Evolutionary conservation across 306 rosid genomes (phyloP).

Genomic region (Pyrus communis): DNA sequence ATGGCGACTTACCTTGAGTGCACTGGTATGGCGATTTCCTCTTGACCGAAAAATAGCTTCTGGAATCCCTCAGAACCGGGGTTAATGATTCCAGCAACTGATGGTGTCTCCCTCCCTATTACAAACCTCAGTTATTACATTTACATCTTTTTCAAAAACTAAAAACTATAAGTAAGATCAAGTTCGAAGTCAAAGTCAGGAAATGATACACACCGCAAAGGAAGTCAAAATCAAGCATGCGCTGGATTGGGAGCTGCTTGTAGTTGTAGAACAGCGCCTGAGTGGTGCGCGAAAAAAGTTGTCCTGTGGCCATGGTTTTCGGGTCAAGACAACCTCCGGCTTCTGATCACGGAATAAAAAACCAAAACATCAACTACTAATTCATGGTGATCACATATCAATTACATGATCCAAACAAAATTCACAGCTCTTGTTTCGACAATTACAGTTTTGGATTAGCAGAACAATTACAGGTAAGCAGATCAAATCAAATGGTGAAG

Average conservation of each 20-base stretch:
- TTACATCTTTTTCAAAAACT: not conserved
- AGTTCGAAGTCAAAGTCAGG: not conserved
- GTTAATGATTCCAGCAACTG: constrained; percentile 96
- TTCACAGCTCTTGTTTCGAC: not conserved
- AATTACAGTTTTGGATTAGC: not conserved
- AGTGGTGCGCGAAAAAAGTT: constrained; percentile 81
- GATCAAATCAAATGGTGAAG: not conserved
- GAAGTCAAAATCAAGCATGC: constrained; percentile 99
- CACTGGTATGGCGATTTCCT: constrained; percentile 96
- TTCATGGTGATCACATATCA: not conserved
- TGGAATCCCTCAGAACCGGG: constrained; percentile 99
- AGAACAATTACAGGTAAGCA: not conserved
- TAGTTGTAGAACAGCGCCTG: constrained; percentile 95
- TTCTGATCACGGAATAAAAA: constrained; percentile 18
- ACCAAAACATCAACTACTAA: not conserved
- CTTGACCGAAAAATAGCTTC: constrained; percentile 95
- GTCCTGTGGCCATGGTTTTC: constrained; percentile 79
- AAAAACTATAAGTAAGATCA: not conserved
- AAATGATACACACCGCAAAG: constrained; percentile 67
- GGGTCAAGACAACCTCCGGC: constrained; percentile 32
- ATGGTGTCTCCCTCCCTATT: constrained; percentile 91
- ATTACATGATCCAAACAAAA: not conserved
- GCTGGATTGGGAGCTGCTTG: constrained; percentile 96
- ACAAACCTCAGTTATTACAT: constrained; percentile 7
- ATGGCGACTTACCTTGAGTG: constrained; percentile 60